Conservation (phyloP, 2,329 filamentous ascomycete genomes). For the Rhytidhysteron rufulum region DNA sequence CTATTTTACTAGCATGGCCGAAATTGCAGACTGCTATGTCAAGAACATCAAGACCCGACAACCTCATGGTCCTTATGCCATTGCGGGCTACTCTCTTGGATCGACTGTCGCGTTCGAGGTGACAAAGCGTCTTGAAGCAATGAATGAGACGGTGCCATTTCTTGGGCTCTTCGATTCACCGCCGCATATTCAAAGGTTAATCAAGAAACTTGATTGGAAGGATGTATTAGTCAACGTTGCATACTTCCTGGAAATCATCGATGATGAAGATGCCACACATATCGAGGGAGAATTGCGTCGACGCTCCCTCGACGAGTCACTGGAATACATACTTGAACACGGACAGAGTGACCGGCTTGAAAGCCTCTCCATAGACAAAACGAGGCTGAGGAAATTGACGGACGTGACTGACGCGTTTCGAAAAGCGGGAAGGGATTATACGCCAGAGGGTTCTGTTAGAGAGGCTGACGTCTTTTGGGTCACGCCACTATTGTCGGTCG, state of each 20-base stretch:
- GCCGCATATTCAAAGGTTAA: slow-evolving; percentile 44
- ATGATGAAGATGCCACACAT: slow-evolving; percentile 23
- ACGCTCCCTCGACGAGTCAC: slow-evolving; percentile 9
- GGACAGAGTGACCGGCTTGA: slow-evolving; percentile 24
- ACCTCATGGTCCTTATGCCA: slow-evolving; percentile 48
- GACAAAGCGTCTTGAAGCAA: slow-evolving; percentile 42
- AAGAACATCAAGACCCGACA: slow-evolving; percentile 41
- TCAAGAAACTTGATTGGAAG: slow-evolving; percentile 39
- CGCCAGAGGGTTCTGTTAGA: slow-evolving; percentile 36
- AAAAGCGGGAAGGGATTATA: slow-evolving; percentile 40
- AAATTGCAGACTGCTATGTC: slow-evolving; percentile 41
- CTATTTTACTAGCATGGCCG: slow-evolving; percentile 37
- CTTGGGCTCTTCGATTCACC: slow-evolving; percentile 47
- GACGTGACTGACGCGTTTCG: slow-evolving; percentile 36
- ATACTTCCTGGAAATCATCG: slow-evolving; percentile 40
- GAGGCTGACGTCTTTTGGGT: slow-evolving; percentile 43
- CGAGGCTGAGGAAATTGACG: slow-evolving; percentile 31
- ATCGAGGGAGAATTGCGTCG: slow-evolving; percentile 11
- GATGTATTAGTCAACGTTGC: slow-evolving; percentile 38
- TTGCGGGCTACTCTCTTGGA: slow-evolving; percentile 53
- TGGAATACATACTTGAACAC: slow-evolving; percentile 16
- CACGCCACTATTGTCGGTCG: slow-evolving; percentile 27
- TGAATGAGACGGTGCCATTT: slow-evolving; percentile 41
- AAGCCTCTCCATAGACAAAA: slow-evolving; percentile 13
- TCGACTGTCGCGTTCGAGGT: slow-evolving; percentile 50